A percentile compares a stretch with the other conserved stretches of the same genome.
Conservation (phyloP, 1,284 basidiomycete species). For the Hymenochaete sp. region DNA sequence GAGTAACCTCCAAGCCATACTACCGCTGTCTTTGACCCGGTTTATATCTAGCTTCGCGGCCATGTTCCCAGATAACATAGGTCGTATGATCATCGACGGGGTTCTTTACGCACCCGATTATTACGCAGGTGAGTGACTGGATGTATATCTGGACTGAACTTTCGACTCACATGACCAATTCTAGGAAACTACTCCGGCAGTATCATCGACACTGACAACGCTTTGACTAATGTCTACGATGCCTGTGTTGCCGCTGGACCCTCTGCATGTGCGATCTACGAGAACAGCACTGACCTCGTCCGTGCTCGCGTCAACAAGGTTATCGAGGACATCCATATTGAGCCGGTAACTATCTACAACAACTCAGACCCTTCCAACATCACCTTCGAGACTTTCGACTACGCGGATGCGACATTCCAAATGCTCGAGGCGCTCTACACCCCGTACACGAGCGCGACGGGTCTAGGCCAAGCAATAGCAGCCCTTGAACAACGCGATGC, state of each 20-base stretch:
- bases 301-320: constrained; percentile 16
- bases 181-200: constrained; percentile 18
- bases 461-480: constrained; percentile 12
- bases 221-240: constrained; percentile 14
- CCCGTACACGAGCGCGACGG: constrained; percentile 5
- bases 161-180: background rate
- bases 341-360: constrained; percentile 8
- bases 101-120: constrained; percentile 14
- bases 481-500: constrained; percentile 18
- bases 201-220: constrained; percentile 20
- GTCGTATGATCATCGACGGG: constrained; percentile 20
- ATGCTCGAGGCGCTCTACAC: constrained; percentile 18
- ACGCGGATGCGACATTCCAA: constrained; percentile 7
- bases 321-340: background rate
- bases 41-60: constrained; percentile 19
- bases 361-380: background rate
- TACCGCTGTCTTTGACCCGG: background rate
- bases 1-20: background rate
- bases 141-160: background rate
- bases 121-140: constrained; percentile 2
- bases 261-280: constrained; percentile 17
- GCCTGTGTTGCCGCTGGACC: constrained; percentile 21
- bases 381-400: constrained; percentile 17
- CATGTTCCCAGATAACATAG: constrained; percentile 24
- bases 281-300: constrained; percentile 16